Base-by-base conservation (phyloP, 345 rosid genomes). In the Balakata baccata region DNA sequence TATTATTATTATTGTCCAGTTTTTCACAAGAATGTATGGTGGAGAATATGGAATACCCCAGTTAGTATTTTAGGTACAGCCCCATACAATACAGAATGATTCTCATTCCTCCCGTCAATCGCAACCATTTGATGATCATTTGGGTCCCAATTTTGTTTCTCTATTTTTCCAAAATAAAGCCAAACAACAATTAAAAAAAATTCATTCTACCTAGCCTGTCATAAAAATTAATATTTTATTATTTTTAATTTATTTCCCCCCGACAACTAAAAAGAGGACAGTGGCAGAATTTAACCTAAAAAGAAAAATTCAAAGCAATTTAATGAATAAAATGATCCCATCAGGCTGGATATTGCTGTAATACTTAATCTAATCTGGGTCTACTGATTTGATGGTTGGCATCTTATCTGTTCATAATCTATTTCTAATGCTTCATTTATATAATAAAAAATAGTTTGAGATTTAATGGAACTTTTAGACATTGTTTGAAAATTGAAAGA, bases 11-110 rank as follows among this genome's bases (percentile, higher is more conserved):
- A 52, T 61, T 38, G 23, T 11, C 52, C 61, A 63, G 75, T 41
- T 51, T 45, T 63, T 63, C 69, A 72, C 75, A 63, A 72, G 69
- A 72, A 72, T 62, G 75, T 63, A 72, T 50, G 75, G 75, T 72
- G 41, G 69, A 52, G 75, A 72, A 34, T 51, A 50, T 63, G 75
- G 62, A 72, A 50, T 51, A 49, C 47, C 46, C 14, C 75, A 34
- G 38, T 59, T 38, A 8, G 18, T 37, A 10, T 7, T 34, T 52
- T 37, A 3, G 22, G 68, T 50, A 61, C 75, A 50, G 61, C 75
- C 50, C 57, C 49, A 61, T 29, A 18, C 68, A 67, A 71, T 62
- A 60, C 66, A 71, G 38, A 53, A 34, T 60, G 66, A 60, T 47
- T 57, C 38, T 62, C 37, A 37, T 62, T 62, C 60, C 34, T 29